Evolutionary conservation across 2,329 filamentous ascomycete genomes (phyloP), one percentile per base, ranked within the genome.

Genomic region (Lachnellula occidentalis): DNA sequence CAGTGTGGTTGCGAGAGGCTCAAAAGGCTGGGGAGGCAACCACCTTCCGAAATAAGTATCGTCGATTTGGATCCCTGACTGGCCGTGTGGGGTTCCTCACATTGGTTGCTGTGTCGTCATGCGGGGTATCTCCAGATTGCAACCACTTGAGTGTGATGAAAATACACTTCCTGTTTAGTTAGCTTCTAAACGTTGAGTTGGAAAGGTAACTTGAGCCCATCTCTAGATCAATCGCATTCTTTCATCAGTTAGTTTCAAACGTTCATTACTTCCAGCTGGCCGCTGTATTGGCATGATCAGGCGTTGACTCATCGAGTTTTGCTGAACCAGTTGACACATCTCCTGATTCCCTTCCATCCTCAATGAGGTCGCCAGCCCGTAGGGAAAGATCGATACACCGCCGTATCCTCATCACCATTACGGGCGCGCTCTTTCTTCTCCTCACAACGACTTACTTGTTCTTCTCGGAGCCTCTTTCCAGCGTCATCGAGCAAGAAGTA

Each of bases 371-470:
- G 31, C 22, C 34, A 34, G n/a, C 24, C 14, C n/a, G 45, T 43
- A 27, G 45, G 17, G 34, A 37, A 52, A 7, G 31, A 51, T n/a
- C 49, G 43, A 24, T 45, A 9, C 31, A 21, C 37, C 36, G 34
- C 34, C 37, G 19, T 46, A 22, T 19, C 41, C 3, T 22, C 19
- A 5, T 22, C 21, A 31, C 17, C 19, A 39, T 34, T 27, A 52
- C 15, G 7, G 19, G n/a, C 19, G 34, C 22, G 21, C 42, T 39
- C 17, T 14, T 46, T 17, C 43, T 37, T 11, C 41, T 54, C 12
- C 31, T 56, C 21, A 42, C 41, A 45, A 31, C n/a, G n/a, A 24
- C 45, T 22, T 47, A 45, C 27, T 22, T 53, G 31, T 46, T 34
- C 11, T 24, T 43, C 36, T 49, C 36, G 19, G n/a, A n/a, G 9